phyloP scores from a whole-genome alignment of 345 rosid species.

The Cardamine chenopodiifolia region DNA sequence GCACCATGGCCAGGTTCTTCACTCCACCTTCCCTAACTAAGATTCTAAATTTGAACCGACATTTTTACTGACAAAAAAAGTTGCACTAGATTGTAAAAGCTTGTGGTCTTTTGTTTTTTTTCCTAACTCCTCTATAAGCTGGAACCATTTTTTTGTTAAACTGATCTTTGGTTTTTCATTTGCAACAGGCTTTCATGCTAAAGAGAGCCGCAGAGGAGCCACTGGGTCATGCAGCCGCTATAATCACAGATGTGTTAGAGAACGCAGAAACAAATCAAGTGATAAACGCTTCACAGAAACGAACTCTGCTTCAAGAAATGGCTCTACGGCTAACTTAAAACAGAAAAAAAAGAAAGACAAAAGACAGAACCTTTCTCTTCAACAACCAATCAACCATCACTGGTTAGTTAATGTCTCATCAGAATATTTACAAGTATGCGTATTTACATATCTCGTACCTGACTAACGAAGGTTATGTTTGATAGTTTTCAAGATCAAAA shows the following conservation, averaged over 20 bases:
- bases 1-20: slow-evolving; percentile 88
- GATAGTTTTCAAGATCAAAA: not conserved
- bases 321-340: slow-evolving; percentile 75
- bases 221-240: slow-evolving; percentile 93
- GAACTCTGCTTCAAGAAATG: slow-evolving; percentile 96
- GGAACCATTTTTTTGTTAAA: not conserved
- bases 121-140: not conserved
- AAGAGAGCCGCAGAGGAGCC: slow-evolving; percentile 89
- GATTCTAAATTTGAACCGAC: not conserved
- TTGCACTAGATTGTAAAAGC: not conserved
- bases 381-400: slow-evolving; percentile 19
- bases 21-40: not conserved
- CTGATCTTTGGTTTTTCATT: slow-evolving; percentile 5
- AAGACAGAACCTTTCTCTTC: slow-evolving; percentile 26
- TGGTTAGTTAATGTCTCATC: slow-evolving; percentile 19
- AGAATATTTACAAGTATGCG: not conserved
- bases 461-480: not conserved
- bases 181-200: slow-evolving; percentile 88
- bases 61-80: not conserved
- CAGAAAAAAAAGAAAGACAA: not conserved
- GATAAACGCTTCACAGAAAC: slow-evolving; percentile 85
- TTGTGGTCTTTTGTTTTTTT: not conserved
- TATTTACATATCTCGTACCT: slow-evolving; percentile 19
- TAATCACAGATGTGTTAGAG: slow-evolving; percentile 87
- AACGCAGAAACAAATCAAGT: slow-evolving; percentile 83